Base-by-base conservation (phyloP, 352 stramenopile genomes). In the Globisporangium barbulae region DNA sequence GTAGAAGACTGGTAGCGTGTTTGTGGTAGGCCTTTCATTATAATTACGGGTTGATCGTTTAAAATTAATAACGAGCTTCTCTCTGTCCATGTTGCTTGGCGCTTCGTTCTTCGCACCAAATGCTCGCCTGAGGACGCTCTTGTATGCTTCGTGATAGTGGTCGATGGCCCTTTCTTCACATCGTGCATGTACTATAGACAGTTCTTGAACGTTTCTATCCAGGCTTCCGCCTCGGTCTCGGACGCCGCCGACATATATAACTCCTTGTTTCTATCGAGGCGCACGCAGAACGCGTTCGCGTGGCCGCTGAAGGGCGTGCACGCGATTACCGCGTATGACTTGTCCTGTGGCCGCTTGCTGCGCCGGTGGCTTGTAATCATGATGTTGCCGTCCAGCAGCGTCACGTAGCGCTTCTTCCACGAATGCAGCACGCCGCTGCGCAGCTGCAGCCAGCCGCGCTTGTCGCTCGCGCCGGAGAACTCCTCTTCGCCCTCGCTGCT, bases 341-440 rank as follows among this genome's bases (percentile, higher is more conserved):
- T 83, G 61, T 83, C 73, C 41, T 78, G 66, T 10, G 65, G 66
- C 42, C 66, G 63, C 22, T 62, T 75, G 39, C 64, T 66, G 37
- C 79, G 75, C 19, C 56, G 62, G 19, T 71, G 70, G 2, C 63
- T 70, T 48, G 71, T 65, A 33, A 90, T 50, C 9, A 63, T 73
- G 50, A 90, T 22, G 49, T 78, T 74, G 54, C 81, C 81, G 57
- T 89, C 68, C 1, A 48, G 53, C 0, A 88, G 64, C 62, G 65
- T 73, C 60, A 89, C 58, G 49, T 72, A 89, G 35, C 81, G 81
- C 69, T 82, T 85, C 69, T 82, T 88, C 71, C 71, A 89, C 13
- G 68, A 53, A 9, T 64, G 72, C 8, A 89, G 28, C 45, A 83
- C 53, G 1, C 75, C 63, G 15, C 68, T 63, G 1, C 79, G 77